Percentiles rank a stretch among this genome's conserved stretches.
Evolutionary conservation across 140 eudicot species (phyloP).

Genomic region (Oenanthe javanica): DNA sequence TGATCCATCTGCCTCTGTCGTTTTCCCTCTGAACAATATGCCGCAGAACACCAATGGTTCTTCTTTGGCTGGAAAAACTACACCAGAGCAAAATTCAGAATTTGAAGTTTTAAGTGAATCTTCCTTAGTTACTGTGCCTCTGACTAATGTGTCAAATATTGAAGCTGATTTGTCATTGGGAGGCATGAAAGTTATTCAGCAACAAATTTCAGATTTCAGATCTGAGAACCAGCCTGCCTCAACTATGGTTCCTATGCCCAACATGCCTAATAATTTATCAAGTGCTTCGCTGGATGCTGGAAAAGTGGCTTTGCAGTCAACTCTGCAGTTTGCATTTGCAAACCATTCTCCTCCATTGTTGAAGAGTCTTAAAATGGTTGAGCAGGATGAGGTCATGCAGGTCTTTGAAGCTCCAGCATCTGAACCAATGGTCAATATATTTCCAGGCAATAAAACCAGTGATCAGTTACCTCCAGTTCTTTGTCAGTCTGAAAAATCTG

Average conservation of each 20-base stretch:
- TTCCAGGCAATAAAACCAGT: background rate
- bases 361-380: conserved; percentile 54
- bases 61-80: background rate
- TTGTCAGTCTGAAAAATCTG: conserved; percentile 8
- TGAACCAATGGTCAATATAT: conserved; percentile 7
- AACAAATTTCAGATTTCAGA: background rate
- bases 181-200: conserved; percentile 11
- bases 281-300: conserved; percentile 14
- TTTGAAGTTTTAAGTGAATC: background rate
- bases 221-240: conserved; percentile 10
- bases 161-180: conserved; percentile 19
- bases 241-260: conserved; percentile 4
- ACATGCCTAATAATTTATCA: background rate
- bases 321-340: conserved; percentile 8
- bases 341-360: conserved; percentile 11
- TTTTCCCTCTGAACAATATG: conserved; percentile 6
- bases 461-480: conserved; percentile 6
- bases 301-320: conserved; percentile 12
- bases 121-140: background rate
- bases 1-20: background rate
- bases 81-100: background rate
- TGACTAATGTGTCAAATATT: conserved; percentile 19
- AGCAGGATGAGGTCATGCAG: conserved; percentile 59
- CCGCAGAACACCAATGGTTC: background rate
- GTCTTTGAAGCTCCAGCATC: conserved; percentile 38